Base-by-base conservation (phyloP, 2,329 filamentous ascomycete species). In the Fusarium bulbicola region DNA sequence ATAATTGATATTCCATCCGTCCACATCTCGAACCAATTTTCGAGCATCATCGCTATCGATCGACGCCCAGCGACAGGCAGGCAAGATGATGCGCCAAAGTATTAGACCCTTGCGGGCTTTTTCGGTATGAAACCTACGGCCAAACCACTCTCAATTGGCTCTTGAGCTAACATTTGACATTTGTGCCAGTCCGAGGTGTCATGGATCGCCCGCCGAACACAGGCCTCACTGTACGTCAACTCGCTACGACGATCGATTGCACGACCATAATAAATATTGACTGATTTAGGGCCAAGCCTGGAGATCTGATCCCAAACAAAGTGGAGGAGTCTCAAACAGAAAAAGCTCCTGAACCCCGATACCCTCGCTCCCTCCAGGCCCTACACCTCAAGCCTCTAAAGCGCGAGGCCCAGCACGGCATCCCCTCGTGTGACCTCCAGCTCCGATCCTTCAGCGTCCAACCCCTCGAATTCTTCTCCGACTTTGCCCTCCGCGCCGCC, bases 401-500 rank as follows among this genome's bases (percentile, higher is more conserved):
- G 77, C 92, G 93, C 72, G 85, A 90, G 79, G 87, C 93, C 50
- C 83, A 91, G 78, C 91, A 93, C 80, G 94, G 94, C 58, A 89
- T 97, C 40, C 95, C 95, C 18, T 91, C 93, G 16, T 97, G 94
- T 85, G 92, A 98, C 81, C 91, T 99, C 39, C 96, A 99, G 81
- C 86, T 99, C 54, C 94, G 96, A 75, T 97, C 95, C 39, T 99
- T 94, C 87, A 95, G 89, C 78, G 86, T 95, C 40, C 94, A 95
- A 67, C 96, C 97, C 76, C 90, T 99, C 66, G 94, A 97, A 78
- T 95, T 98, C 85, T 98, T 97, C 81, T 88, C 92, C 82, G 96
- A 99, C 84, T 98, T 99, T 81, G 95, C 95, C 56, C 86, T 98
- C 62, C 93, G 96, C 74, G 95, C 95, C 8, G 96, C 96, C 63